Base-by-base conservation (phyloP, 306 rosid genomes). In the Begonia peltatifolia region DNA sequence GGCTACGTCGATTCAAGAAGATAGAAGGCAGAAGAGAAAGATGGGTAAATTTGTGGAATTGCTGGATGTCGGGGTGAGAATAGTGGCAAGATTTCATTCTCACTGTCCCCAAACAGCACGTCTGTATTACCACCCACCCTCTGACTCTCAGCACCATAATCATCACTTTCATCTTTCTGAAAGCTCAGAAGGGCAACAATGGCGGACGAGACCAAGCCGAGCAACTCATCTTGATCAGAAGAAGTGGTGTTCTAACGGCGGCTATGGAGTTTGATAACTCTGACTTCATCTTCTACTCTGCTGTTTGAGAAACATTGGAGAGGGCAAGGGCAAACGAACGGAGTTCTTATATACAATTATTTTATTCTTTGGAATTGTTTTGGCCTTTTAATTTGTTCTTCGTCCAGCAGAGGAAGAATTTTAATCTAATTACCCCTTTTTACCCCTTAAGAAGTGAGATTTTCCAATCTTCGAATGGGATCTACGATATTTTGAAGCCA, bases 41-140 rank as follows among this genome's bases (percentile, higher is more conserved):
- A 76, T 77, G 79, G 63, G 55, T 11, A 77, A 73, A 62, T 56
- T 68, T 53, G 74, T 77, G 18, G 83, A 77, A 50, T 22, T 77
- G 42, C 60, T 77, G 60, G 83, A 77, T 42, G 57, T 57, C 3
- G 83, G 79, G 22, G 74, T 73, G 63, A 77, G 83, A 77, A 66
- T 70, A 17, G 83, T 69, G 6, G 79, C 76, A 20, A 73, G 83
- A 42, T 73, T 77, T 52, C 83, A 77, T 46, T 55, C 83, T 54
- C 74, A 73, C 57, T 77, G 83, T 59, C 76, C 83, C 9, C 83
- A 73, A 66, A 77, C 77, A 0, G 76, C 69, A n/a, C 69, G 79
- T 6, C 57, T 66, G 61, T 77, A 73, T 54, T 73, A 77, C 53
- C 83, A 77, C 55, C 83, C 83, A 23, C 83, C 83, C 12, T 55